Evolutionary conservation across 108 stramenopile genomes (phyloP).

Genomic region (Pseudonitzschia pungens): DNA sequence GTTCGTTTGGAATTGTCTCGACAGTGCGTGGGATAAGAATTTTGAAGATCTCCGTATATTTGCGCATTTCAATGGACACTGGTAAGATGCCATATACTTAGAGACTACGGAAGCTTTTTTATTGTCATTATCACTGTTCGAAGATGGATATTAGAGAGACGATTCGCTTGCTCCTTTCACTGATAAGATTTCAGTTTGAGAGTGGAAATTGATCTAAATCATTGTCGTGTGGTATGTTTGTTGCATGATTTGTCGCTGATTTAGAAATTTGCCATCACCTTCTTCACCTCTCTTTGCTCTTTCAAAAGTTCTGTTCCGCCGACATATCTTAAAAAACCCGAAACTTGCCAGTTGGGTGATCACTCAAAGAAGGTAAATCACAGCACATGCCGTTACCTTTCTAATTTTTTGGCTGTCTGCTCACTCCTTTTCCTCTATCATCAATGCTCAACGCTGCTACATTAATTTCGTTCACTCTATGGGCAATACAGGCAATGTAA

Average conservation of each 20-base stretch:
- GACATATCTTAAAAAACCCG: slow-evolving; percentile 20
- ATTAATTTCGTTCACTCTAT: neutral
- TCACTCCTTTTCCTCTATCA: neutral
- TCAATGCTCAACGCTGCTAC: neutral
- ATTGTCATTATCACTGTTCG: neutral
- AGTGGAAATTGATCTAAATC: neutral
- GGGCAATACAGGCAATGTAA: slow-evolving; percentile 24
- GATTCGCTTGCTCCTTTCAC: neutral
- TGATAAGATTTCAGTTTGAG: no score
- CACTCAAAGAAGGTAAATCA: slow-evolving; percentile 30
- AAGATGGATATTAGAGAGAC: neutral
- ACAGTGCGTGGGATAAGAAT: slow-evolving; percentile 34
- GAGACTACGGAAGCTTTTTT: neutral
- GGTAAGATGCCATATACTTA: slow-evolving; percentile 14
- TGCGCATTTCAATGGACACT: slow-evolving; percentile 29
- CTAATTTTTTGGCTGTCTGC: neutral
- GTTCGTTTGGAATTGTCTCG: slow-evolving; percentile 17
- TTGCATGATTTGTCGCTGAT: neutral
- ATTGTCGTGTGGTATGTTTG: neutral
- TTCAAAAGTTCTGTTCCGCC: slow-evolving; percentile 21
- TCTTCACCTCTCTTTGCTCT: neutral
- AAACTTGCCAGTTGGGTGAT: slow-evolving; percentile 29
- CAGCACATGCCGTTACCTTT: no score
- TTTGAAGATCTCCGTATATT: slow-evolving; percentile 36
- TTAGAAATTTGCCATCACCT: neutral